Percentiles rank a stretch among this genome's conserved stretches.
phyloP scores from a whole-genome alignment of 1,139 yeast species.

The Pichia sp. region DNA sequence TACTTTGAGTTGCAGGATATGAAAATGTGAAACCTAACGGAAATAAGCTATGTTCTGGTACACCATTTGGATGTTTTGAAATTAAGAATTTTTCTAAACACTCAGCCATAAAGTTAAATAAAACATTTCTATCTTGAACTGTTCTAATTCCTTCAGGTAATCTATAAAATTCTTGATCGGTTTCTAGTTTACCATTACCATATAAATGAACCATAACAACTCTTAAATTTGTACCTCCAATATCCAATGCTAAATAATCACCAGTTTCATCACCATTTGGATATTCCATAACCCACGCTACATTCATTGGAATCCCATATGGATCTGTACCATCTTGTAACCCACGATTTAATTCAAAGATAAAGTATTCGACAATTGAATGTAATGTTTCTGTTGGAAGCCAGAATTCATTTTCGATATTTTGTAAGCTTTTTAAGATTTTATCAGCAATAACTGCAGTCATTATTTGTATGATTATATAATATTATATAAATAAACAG shows the following conservation, averaged over 20 bases:
- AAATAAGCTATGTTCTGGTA: constrained; percentile 36
- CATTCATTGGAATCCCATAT: constrained; percentile 28
- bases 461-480: neutral
- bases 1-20: constrained; percentile 84
- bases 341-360: constrained; percentile 26
- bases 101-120: constrained; percentile 85
- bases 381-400: constrained; percentile 21
- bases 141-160: constrained; percentile 78
- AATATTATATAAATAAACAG: neutral
- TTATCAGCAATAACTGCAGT: neutral
- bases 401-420: constrained; percentile 19
- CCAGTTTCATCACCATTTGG: constrained; percentile 94
- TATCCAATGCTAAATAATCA: constrained; percentile 85
- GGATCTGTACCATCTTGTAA: constrained; percentile 28
- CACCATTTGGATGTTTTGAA: constrained; percentile 64
- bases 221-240: constrained; percentile 95
- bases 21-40: constrained; percentile 96
- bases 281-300: constrained; percentile 63
- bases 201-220: constrained; percentile 80
- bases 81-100: constrained; percentile 60
- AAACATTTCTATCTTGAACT: constrained; percentile 60
- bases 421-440: constrained; percentile 1
- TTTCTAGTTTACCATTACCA: constrained; percentile 75
- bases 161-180: constrained; percentile 76
- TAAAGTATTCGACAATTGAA: constrained; percentile 23